Evolutionary conservation across 306 rosid species (phyloP).

Genomic region (Abrus pulchellus): DNA sequence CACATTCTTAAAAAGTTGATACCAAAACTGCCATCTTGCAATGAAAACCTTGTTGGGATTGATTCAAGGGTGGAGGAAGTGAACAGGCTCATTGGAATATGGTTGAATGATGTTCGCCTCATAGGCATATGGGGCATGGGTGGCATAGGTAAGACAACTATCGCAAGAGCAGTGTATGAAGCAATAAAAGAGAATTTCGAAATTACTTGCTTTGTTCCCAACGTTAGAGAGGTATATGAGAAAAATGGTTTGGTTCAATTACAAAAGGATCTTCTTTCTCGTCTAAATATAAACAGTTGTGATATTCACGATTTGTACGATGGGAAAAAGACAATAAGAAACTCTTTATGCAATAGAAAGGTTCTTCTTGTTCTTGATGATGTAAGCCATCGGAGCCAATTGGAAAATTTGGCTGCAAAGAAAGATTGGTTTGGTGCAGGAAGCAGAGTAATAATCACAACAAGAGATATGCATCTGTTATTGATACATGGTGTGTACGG

Average conservation of each 20-base stretch:
- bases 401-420: slow-evolving; percentile 27
- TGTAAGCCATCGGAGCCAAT: slow-evolving; percentile 24
- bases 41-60: slow-evolving; percentile 36
- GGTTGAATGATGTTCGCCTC: slow-evolving; percentile 35
- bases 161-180: slow-evolving; percentile 4
- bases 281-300: background rate
- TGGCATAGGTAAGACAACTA: slow-evolving; percentile 41
- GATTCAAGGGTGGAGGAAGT: slow-evolving; percentile 26
- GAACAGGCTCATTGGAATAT: slow-evolving; percentile 1
- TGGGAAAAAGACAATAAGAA: slow-evolving; percentile 19
- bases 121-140: slow-evolving; percentile 50
- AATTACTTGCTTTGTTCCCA: slow-evolving; percentile 22
- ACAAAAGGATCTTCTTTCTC: slow-evolving; percentile 1
- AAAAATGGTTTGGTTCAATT: slow-evolving; percentile 14
- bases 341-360: slow-evolving; percentile 14
- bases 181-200: background rate
- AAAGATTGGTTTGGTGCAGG: slow-evolving; percentile 40
- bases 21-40: slow-evolving; percentile 35
- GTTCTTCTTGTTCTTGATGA: slow-evolving; percentile 42
- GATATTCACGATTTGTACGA: background rate
- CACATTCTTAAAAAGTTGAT: slow-evolving; percentile 6
- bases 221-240: slow-evolving; percentile 25
- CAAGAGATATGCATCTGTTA: slow-evolving; percentile 39
- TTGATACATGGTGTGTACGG: background rate
- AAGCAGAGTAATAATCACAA: slow-evolving; percentile 32